Percentiles rank a stretch among this genome's conserved stretches.
Conservation (phyloP, 306 rosid genomes). For the Aeschynomene evenia region DNA sequence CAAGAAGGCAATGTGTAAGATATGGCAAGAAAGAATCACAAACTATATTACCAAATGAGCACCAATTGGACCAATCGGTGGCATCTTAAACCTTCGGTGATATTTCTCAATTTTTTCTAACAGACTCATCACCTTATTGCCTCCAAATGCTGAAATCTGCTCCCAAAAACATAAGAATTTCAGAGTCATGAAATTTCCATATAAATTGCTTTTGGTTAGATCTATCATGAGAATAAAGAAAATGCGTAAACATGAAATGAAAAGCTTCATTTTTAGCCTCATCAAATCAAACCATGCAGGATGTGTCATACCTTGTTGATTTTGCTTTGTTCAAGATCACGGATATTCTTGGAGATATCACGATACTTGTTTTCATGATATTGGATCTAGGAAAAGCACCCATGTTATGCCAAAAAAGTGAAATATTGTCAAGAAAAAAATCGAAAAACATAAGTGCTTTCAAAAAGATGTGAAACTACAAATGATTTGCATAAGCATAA, state of each 20-base stretch:
- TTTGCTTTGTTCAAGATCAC: constrained; percentile 48
- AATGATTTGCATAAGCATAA: background rate
- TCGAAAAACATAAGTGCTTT: background rate
- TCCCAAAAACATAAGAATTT: constrained; percentile 17
- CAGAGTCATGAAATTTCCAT: constrained; percentile 17
- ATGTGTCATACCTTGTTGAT: constrained; percentile 60
- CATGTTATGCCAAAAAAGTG: background rate
- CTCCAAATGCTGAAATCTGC: constrained; percentile 88
- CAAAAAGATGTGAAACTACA: background rate
- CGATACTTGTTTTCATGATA: constrained; percentile 41
- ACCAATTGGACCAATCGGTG: constrained; percentile 95
- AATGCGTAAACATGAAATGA: background rate
- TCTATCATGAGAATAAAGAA: constrained; percentile 5
- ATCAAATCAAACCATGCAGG: constrained; percentile 12
- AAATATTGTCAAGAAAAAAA: background rate
- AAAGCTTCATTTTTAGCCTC: background rate
- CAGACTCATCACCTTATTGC: constrained; percentile 59
- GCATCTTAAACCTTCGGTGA: constrained; percentile 57
- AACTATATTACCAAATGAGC: constrained; percentile 61
- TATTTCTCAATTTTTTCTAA: constrained; percentile 61
- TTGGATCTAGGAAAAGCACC: constrained; percentile 49
- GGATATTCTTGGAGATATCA: constrained; percentile 32
- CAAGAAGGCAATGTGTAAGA: constrained; percentile 1
- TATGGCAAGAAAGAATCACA: constrained; percentile 13
- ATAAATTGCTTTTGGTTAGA: background rate